Evolutionary conservation across 148 eudicot species (phyloP).

Genomic region (Euryodendron excelsum): DNA sequence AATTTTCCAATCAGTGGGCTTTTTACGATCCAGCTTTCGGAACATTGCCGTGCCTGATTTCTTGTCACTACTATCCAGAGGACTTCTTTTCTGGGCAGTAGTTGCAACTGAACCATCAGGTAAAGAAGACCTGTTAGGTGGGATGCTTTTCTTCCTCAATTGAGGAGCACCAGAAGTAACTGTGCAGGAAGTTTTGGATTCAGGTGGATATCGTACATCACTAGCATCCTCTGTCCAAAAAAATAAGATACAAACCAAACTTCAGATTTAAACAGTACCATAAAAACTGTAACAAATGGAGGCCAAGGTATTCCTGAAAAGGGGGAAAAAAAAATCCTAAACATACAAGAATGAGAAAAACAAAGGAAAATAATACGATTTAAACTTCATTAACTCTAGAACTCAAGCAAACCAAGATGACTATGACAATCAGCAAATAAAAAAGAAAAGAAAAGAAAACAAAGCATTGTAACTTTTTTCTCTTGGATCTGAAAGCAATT

Average conservation of each 20-base stretch:
- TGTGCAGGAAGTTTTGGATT: slow-evolving; percentile 33
- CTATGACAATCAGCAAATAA: neutral
- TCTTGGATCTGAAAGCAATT: neutral
- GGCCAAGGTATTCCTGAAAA: neutral
- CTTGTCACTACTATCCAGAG: slow-evolving; percentile 33
- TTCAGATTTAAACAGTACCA: neutral
- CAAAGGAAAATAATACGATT: neutral
- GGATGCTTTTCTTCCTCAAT: slow-evolving; percentile 32
- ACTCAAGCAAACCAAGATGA: neutral
- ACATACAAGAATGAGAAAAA: neutral
- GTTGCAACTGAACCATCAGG: slow-evolving; percentile 49
- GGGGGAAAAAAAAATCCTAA: neutral
- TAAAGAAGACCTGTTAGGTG: slow-evolving; percentile 33
- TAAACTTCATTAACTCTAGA: neutral
- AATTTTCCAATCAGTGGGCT: slow-evolving; percentile 39
- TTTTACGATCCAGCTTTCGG: slow-evolving; percentile 59
- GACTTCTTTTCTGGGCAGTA: slow-evolving; percentile 49
- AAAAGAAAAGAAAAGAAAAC: neutral
- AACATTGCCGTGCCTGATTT: slow-evolving; percentile 53
- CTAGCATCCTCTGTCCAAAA: slow-evolving; percentile 54
- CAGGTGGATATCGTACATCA: slow-evolving; percentile 52
- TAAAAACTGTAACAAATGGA: neutral
- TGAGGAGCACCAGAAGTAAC: slow-evolving; percentile 43
- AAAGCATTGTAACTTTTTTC: neutral
- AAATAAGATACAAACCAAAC: neutral